Percentiles rank a stretch among this genome's conserved stretches.
phyloP scores from a whole-genome alignment of 2,329 filamentous ascomycete genomes.

The Drechslerella dactyloides region DNA sequence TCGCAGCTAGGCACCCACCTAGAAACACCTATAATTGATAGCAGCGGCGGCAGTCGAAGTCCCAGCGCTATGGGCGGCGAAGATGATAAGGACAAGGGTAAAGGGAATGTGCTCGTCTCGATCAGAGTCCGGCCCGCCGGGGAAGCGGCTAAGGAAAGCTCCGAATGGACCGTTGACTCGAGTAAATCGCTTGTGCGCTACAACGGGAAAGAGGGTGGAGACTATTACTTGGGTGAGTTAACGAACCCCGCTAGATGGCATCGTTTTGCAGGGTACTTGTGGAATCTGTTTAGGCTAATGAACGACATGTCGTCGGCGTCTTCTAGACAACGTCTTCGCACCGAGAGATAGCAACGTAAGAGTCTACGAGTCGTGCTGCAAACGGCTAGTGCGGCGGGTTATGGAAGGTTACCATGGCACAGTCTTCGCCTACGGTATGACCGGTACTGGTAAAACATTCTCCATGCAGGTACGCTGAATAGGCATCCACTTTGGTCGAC shows the following conservation, averaged over 20 bases:
- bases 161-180: conserved; percentile 91
- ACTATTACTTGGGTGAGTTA: conserved; percentile 83
- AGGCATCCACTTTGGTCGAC: not conserved
- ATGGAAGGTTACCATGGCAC: conserved; percentile 99
- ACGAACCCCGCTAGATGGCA: conserved; percentile 49
- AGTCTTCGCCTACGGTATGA: conserved; percentile 99
- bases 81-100: conserved; percentile 76
- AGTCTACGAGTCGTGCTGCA: conserved; percentile 93
- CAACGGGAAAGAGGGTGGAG: conserved; percentile 84
- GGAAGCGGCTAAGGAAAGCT: conserved; percentile 65
- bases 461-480: conserved; percentile 92
- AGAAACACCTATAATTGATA: conserved; percentile 32
- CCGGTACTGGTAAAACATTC: conserved; percentile 97
- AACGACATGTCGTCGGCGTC: conserved; percentile 16
- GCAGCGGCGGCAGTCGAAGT: conserved; percentile 32
- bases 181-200: conserved; percentile 82
- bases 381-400: conserved; percentile 89
- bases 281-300: conserved; percentile 5
- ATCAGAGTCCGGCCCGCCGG: conserved; percentile 87
- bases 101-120: conserved; percentile 95
- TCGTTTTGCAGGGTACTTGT: conserved; percentile 39
- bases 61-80: conserved; percentile 52
- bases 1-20: conserved; percentile 34
- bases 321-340: conserved; percentile 90
- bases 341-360: conserved; percentile 91